Conservation (phyloP, 2,329 filamentous ascomycete species). For the Aureobasidium uvarum region DNA sequence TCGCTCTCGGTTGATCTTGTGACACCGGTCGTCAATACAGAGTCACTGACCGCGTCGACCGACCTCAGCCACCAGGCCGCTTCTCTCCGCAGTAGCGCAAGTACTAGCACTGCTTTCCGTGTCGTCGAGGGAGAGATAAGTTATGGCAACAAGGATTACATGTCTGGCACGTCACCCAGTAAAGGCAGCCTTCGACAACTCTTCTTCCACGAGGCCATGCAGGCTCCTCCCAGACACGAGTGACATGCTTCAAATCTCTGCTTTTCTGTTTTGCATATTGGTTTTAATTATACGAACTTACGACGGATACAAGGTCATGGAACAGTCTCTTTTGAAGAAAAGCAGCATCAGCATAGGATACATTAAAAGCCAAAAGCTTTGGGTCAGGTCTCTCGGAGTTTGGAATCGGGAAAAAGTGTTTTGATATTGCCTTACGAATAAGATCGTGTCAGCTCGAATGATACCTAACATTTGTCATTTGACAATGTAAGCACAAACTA, state of each 20-base stretch:
- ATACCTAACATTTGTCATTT: neutral
- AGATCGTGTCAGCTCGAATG: conserved; percentile 7
- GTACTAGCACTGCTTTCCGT: conserved; percentile 36
- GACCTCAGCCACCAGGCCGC: conserved; percentile 31
- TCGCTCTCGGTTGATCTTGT: conserved; percentile 47
- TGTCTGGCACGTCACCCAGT: conserved; percentile 21
- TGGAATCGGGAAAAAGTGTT: neutral
- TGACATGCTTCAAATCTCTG: neutral
- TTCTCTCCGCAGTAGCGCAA: conserved; percentile 38
- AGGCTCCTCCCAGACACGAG: conserved; percentile 30
- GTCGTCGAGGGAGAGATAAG: conserved; percentile 34
- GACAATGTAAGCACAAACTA: neutral
- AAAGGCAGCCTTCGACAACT: conserved; percentile 38
- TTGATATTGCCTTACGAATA: neutral
- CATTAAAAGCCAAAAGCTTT: neutral
- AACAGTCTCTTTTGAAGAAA: neutral
- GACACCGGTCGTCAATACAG: conserved; percentile 39
- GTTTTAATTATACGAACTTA: conserved; percentile 13
- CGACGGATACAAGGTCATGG: neutral
- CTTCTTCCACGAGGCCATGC: conserved; percentile 39
- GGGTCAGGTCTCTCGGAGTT: neutral
- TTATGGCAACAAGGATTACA: conserved; percentile 32
- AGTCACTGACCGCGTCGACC: conserved; percentile 35
- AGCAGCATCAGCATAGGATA: neutral
- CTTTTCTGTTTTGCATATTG: conserved; percentile 11